These are phyloP conservation scores for Rhizopogon vulgaris DNA, from an alignment of 768 basidiomycete species.

Conservation along the genomic window DNA sequence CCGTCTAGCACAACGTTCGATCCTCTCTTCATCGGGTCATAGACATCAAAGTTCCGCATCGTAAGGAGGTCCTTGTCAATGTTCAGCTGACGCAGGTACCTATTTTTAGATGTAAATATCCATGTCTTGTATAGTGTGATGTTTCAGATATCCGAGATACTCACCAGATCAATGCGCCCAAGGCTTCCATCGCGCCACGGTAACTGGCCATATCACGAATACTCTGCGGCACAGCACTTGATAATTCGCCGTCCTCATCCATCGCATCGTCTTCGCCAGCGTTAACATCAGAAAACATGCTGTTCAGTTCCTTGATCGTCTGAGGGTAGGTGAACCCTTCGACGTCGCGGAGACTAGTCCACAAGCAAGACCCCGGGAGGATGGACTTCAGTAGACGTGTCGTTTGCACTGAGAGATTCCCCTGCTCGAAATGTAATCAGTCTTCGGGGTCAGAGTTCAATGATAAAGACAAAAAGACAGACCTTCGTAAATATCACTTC, in stretches of 20 bases:
- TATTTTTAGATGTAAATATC: constrained; percentile 16
- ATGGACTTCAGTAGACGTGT: constrained; percentile 75
- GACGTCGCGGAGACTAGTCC: constrained; percentile 78
- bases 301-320: constrained; percentile 62
- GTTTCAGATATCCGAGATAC: constrained; percentile 9
- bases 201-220: constrained; percentile 70
- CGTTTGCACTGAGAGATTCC: constrained; percentile 79
- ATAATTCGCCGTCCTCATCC: constrained; percentile 36
- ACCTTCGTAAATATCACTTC: constrained; percentile 92
- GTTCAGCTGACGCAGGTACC: constrained; percentile 89
- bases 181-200: constrained; percentile 67
- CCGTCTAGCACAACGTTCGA: constrained; percentile 85
- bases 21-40: constrained; percentile 92
- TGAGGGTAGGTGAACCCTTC: constrained; percentile 80
- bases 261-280: constrained; percentile 36
- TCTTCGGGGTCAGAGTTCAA: not conserved
- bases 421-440: constrained; percentile 38
- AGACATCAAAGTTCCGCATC: constrained; percentile 97
- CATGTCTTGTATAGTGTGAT: not conserved
- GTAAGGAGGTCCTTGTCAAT: constrained; percentile 93
- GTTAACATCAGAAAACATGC: constrained; percentile 45
- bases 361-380: constrained; percentile 75
- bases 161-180: constrained; percentile 91
- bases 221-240: constrained; percentile 50
- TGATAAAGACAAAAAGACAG: constrained; percentile 3